These are phyloP conservation scores for Nakazawaea anatomiae DNA, from an alignment of 805 yeast genomes.

Conservation along the genomic window DNA sequence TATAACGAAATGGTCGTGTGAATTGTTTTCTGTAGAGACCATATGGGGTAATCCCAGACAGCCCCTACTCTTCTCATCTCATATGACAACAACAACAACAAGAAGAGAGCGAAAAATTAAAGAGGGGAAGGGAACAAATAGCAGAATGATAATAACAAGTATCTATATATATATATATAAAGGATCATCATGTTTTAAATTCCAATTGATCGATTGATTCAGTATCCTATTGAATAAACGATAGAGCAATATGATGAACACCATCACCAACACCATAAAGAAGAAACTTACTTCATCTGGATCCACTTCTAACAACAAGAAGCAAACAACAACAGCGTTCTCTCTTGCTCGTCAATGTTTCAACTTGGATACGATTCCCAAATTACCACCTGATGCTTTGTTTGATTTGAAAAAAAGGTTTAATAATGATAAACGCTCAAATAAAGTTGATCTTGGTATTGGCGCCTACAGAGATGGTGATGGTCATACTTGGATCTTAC, in stretches of 20 bases:
- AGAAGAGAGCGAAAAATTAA: neutral
- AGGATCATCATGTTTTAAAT: neutral
- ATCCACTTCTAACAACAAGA: neutral
- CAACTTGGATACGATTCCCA: constrained; percentile 22
- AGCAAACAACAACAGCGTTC: neutral
- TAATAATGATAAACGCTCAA: constrained; percentile 55
- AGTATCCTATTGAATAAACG: no score
- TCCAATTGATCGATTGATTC: no score
- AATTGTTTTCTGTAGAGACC: no score
- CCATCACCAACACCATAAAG: constrained; percentile 1
- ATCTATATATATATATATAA: no score
- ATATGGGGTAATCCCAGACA: no score
- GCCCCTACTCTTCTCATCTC: no score
- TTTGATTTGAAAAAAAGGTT: constrained; percentile 44
- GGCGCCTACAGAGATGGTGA: constrained; percentile 90
- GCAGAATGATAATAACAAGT: neutral
- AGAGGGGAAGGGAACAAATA: neutral
- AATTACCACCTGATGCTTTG: constrained; percentile 44
- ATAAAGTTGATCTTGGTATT: constrained; percentile 61
- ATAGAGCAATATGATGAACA: neutral
- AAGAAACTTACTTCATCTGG: neutral
- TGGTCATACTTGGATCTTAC: constrained; percentile 87
- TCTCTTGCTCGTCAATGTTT: neutral
- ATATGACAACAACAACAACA: neutral
- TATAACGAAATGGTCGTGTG: neutral